A percentile compares a stretch with the other conserved stretches of the same genome.
These are phyloP conservation scores for Thuidium tamariscinum DNA, from an alignment of 225 moss, liverwort and hornwort species.

Conservation along the genomic window DNA sequence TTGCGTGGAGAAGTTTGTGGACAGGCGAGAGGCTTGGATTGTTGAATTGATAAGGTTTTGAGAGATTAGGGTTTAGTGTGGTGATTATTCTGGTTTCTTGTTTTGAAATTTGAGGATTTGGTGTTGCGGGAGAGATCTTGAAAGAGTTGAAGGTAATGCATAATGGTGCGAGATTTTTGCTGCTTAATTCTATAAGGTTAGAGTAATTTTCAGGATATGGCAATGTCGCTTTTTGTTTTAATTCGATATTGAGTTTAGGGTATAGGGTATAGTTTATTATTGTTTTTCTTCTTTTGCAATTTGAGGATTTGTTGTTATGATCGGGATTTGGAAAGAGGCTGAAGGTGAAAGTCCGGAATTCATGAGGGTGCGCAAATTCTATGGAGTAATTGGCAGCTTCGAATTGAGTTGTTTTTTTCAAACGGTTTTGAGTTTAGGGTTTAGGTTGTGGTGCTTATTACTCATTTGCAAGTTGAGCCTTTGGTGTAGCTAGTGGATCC, in stretches of 20 bases:
- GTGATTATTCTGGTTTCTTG: neutral
- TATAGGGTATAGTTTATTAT: neutral
- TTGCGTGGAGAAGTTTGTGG: neutral
- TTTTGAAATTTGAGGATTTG: neutral
- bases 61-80: neutral
- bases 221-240: neutral
- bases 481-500: neutral
- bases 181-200: neutral
- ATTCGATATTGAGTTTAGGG: neutral
- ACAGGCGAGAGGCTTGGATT: neutral
- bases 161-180: neutral
- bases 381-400: neutral
- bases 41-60: neutral
- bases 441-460: neutral
- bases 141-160: neutral
- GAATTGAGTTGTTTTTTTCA: neutral
- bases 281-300: neutral
- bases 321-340: neutral
- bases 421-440: neutral
- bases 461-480: neutral
- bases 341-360: neutral
- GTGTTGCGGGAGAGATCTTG: neutral
- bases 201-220: neutral
- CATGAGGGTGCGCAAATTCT: neutral
- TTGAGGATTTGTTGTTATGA: neutral